phyloP scores from a whole-genome alignment of 164 flowering plant species.

The Piper betle region DNA sequence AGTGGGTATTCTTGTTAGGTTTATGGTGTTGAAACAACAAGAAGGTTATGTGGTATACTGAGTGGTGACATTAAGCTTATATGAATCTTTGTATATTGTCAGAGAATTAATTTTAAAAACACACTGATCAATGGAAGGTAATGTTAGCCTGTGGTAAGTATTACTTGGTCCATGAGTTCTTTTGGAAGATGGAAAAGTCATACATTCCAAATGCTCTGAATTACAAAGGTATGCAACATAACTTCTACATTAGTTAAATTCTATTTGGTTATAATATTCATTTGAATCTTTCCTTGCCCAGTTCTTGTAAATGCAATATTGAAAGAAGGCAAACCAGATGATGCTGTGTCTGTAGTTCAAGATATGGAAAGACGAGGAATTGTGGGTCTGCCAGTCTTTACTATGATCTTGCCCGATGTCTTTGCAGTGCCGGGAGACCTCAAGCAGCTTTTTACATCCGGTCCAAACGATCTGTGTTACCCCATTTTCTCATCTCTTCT shows the following conservation, averaged over 20 bases:
- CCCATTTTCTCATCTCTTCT: background rate
- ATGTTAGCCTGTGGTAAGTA: slow-evolving; percentile 81
- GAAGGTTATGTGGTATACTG: too few relatives aligned
- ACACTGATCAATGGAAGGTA: slow-evolving; percentile 40
- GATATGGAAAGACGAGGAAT: slow-evolving; percentile 89
- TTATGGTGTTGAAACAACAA: background rate
- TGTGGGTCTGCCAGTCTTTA: slow-evolving; percentile 88
- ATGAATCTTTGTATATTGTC: too few relatives aligned
- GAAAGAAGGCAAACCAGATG: slow-evolving; percentile 76
- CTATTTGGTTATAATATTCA: background rate
- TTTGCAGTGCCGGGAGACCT: slow-evolving; percentile 83
- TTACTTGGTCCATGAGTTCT: slow-evolving; percentile 82
- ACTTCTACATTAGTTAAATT: background rate
- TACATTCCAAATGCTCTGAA: slow-evolving; percentile 66
- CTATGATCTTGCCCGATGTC: slow-evolving; percentile 95
- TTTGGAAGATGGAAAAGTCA: slow-evolving; percentile 51
- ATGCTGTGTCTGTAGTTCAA: slow-evolving; percentile 56
- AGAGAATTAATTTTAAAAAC: too few relatives aligned
- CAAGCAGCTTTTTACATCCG: slow-evolving; percentile 65
- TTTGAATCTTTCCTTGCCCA: slow-evolving; percentile 11
- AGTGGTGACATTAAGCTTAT: too few relatives aligned
- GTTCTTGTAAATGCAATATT: slow-evolving; percentile 80
- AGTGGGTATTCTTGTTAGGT: background rate
- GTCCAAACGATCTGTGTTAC: slow-evolving; percentile 15
- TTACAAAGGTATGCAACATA: slow-evolving; percentile 52